Percentiles rank a stretch among this genome's conserved stretches.
Evolutionary conservation across 192 early-diverging fungal species (phyloP).

Genomic region (Backusella westeae): DNA sequence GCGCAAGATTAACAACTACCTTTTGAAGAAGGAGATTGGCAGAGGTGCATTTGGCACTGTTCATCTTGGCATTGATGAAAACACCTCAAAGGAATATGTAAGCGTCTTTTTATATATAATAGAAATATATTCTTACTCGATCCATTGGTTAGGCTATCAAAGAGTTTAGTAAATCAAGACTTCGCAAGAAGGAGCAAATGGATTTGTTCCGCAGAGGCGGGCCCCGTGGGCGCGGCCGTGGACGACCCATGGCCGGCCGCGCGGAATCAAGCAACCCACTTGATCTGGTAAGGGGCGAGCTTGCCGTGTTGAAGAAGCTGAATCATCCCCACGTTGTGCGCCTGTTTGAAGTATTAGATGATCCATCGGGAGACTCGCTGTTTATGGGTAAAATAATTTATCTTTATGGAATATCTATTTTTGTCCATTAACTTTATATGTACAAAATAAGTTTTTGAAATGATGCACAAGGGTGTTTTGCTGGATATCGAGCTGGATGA

Average conservation of each 20-base stretch:
- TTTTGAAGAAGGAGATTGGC: slow-evolving; percentile 75
- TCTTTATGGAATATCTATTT: background rate
- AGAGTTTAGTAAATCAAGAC: slow-evolving; percentile 86
- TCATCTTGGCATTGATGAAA: slow-evolving; percentile 62
- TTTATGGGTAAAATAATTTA: slow-evolving; percentile 56
- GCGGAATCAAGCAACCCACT: slow-evolving; percentile 68
- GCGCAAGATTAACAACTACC: slow-evolving; percentile 83
- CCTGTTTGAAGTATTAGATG: slow-evolving; percentile 92
- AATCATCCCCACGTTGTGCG: slow-evolving; percentile 85
- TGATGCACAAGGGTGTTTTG: slow-evolving; percentile 80
- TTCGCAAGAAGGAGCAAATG: slow-evolving; percentile 69
- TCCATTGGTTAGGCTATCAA: slow-evolving; percentile 72
- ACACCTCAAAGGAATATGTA: slow-evolving; percentile 57
- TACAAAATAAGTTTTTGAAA: slow-evolving; percentile 75
- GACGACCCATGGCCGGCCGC: slow-evolving; percentile 45
- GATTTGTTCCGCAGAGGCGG: slow-evolving; percentile 43
- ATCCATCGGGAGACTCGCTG: slow-evolving; percentile 75
- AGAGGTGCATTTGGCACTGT: slow-evolving; percentile 90
- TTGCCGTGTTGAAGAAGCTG: slow-evolving; percentile 95
- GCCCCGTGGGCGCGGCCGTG: slow-evolving; percentile 55
- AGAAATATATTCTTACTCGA: no score
- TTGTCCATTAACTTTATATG: background rate
- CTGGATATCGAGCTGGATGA: slow-evolving; percentile 67
- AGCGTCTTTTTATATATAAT: background rate
- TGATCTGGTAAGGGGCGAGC: slow-evolving; percentile 81